Evolutionary conservation across 176 grass and related monocot genomes (phyloP), one percentile per base, ranked within the genome.

Genomic region (Microstegium vimineum): DNA sequence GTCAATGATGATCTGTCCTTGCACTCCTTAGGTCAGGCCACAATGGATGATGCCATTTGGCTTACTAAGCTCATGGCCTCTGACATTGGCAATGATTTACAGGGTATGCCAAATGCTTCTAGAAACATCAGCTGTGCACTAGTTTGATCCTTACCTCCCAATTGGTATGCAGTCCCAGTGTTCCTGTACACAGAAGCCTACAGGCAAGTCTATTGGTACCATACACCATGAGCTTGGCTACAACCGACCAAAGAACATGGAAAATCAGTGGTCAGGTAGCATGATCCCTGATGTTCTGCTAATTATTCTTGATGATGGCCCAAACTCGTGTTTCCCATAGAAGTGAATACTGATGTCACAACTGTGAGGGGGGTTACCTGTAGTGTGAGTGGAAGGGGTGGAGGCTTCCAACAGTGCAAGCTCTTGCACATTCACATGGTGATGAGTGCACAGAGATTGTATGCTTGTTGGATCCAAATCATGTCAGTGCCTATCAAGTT

Each of bases 131-230:
- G 14, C 32, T 9, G 23, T 47, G 15, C 1, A 43, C 12, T n/a
- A 28, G 34, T 75, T 26, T 83, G 28, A 40, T 65, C 13, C 5
- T 74, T 34, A 37, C 46, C 22, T 15, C 33, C 4, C 6, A 63
- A 60, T 38, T 20, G 49, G 34, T 74, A 63, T 86, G 76, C 79
- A 92, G 93, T 95, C 17, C 93, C 93, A 4, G 77, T 88, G 32
- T 95, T 90, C 76, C 72, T 95, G 2, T 95, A 92, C 49, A 87
- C 54, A 26, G 88, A 86, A 78, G 90, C 93, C 38, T 7, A 82
- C 32, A 6, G 49, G 87, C 40, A 89, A 74, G 70, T 63, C 88
- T 16, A 76, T 88, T 8, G 80, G 76, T 74, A 68, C 75, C 71
- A 42, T 87, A 59, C 61, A 90, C 20, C 78, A 88, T 68, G 87